Percentiles rank a stretch among this genome's conserved stretches.
These are phyloP conservation scores for Lactarius indigo DNA, from an alignment of 768 basidiomycete genomes.

Conservation along the genomic window DNA sequence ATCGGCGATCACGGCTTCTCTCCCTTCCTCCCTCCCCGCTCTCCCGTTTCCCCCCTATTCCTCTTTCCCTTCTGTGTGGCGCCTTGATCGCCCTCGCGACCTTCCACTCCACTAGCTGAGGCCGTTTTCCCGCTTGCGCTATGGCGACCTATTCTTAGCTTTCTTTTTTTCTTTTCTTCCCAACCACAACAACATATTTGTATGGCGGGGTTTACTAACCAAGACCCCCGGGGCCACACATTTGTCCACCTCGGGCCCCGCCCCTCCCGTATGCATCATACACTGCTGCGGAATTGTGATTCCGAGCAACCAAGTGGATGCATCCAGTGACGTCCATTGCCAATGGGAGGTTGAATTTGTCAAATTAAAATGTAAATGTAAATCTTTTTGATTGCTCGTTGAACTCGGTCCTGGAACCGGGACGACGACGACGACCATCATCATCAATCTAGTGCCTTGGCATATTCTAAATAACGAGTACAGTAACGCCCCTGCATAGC, in stretches of 20 bases:
- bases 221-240: not conserved
- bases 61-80: not conserved
- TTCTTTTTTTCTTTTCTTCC: not conserved
- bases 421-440: not conserved
- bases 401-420: not conserved
- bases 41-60: not conserved
- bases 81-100: conserved; percentile 14
- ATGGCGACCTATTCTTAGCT: not conserved
- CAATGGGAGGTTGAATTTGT: not conserved
- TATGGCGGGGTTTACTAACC: not conserved
- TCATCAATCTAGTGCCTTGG: conserved; percentile 1
- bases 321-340: not conserved
- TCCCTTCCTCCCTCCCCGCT: not conserved
- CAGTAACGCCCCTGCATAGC: not conserved
- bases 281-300: not conserved
- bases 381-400: not conserved
- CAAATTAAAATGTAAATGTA: not conserved
- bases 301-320: not conserved
- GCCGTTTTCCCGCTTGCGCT: not conserved
- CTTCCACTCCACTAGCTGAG: not conserved
- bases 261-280: not conserved
- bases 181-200: not conserved
- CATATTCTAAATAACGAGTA: not conserved
- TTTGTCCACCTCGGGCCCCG: not conserved
- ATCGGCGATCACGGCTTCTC: not conserved